A percentile compares a stretch with the other conserved stretches of the same genome.
These are phyloP conservation scores for Guyanaporus albipodus DNA, from an alignment of 768 basidiomycete genomes.

Conservation along the genomic window DNA sequence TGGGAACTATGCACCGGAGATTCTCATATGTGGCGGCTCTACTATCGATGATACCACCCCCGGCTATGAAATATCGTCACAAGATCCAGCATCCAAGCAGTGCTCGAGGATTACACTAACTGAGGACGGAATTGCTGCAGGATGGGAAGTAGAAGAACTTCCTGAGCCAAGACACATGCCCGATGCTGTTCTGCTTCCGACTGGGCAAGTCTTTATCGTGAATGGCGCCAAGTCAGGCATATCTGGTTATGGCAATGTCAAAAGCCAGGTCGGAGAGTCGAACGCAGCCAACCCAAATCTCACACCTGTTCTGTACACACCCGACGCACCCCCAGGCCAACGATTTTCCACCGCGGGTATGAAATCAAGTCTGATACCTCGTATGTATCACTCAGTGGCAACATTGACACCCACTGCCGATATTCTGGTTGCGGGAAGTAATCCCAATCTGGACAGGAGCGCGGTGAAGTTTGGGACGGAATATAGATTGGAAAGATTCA, in stretches of 20 bases:
- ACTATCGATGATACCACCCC: slow-evolving; percentile 55
- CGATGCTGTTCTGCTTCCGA: slow-evolving; percentile 78
- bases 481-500: slow-evolving; percentile 84
- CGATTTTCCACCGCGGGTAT: slow-evolving; percentile 60
- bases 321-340: slow-evolving; percentile 45
- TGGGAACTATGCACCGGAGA: slow-evolving; percentile 60
- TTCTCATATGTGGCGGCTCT: slow-evolving; percentile 79
- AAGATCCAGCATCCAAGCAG: slow-evolving; percentile 68
- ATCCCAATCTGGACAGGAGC: slow-evolving; percentile 78
- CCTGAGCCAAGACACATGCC: slow-evolving; percentile 73
- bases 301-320: slow-evolving; percentile 68
- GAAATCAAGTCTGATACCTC: slow-evolving; percentile 61
- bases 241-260: slow-evolving; percentile 75
- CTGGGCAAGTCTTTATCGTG: slow-evolving; percentile 66
- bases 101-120: slow-evolving; percentile 69
- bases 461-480: slow-evolving; percentile 75
- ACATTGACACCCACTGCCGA: slow-evolving; percentile 68
- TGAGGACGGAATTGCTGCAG: slow-evolving; percentile 55
- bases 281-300: slow-evolving; percentile 74
- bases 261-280: slow-evolving; percentile 63
- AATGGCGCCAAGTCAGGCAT: slow-evolving; percentile 75
- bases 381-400: slow-evolving; percentile 82
- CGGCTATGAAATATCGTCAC: slow-evolving; percentile 62
- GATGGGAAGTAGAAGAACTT: slow-evolving; percentile 77
- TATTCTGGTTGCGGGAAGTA: slow-evolving; percentile 79